A percentile compares a stretch with the other conserved stretches of the same genome.
Conservation (phyloP, 352 stramenopile genomes). For the Globisporangium solare region DNA sequence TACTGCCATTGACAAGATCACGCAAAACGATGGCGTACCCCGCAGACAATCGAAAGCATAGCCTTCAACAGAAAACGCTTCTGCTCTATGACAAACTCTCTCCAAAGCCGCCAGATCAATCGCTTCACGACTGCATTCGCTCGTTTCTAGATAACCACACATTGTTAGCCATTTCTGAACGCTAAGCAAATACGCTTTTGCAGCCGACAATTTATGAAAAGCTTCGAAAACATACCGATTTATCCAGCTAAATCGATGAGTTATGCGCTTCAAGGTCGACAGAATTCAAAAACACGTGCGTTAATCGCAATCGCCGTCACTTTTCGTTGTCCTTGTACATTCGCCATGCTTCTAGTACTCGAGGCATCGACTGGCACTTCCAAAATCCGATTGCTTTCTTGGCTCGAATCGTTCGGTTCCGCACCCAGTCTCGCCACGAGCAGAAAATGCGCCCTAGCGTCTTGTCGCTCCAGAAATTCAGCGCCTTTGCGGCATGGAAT, state of each 20-base stretch:
- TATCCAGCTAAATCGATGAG: constrained; percentile 43
- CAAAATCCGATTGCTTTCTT: constrained; percentile 67
- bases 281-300: constrained; percentile 57
- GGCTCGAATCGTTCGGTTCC: constrained; percentile 31
- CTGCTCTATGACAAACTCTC: constrained; percentile 43
- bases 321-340: constrained; percentile 23
- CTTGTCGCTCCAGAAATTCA: constrained; percentile 60
- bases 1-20: no score
- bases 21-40: constrained; percentile 23
- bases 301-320: constrained; percentile 29
- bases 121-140: constrained; percentile 43
- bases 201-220: background rate
- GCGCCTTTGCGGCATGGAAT: constrained; percentile 36
- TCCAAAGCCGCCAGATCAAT: constrained; percentile 48
- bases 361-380: constrained; percentile 59
- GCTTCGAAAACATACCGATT: constrained; percentile 23
- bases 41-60: constrained; percentile 61
- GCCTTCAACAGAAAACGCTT: constrained; percentile 70
- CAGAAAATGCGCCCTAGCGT: constrained; percentile 38
- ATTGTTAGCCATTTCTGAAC: background rate
- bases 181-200: background rate
- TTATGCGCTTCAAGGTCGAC: constrained; percentile 68
- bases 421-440: constrained; percentile 37
- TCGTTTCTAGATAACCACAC: constrained; percentile 16
- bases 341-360: constrained; percentile 51